Evolutionary conservation across 805 yeast genomes (phyloP).

Genomic region (Schizosaccharomyces octosporus): DNA sequence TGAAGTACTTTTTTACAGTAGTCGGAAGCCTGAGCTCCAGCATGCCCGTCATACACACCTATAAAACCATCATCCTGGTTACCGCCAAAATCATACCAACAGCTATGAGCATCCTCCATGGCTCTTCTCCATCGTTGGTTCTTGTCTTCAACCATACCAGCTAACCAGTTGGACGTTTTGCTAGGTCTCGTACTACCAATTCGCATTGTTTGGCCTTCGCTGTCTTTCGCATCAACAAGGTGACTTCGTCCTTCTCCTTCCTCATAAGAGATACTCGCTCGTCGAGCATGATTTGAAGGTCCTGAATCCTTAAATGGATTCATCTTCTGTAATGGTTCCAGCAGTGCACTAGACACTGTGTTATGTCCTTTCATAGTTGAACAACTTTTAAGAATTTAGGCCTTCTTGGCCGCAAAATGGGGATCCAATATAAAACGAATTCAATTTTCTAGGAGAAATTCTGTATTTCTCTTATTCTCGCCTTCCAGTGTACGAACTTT

Average conservation of each 20-base stretch:
- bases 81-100: conserved; percentile 80
- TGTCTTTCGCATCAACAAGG: not conserved
- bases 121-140: conserved; percentile 57
- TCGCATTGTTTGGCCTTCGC: not conserved
- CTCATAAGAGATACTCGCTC: not conserved
- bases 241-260: not conserved
- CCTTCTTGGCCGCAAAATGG: too few relatives aligned
- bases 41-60: conserved; percentile 93
- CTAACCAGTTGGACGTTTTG: conserved; percentile 34
- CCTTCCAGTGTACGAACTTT: too few relatives aligned
- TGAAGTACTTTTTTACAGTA: conserved; percentile 86
- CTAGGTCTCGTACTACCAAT: conserved; percentile 10
- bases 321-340: not conserved
- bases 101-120: conserved; percentile 93
- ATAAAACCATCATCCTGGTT: conserved; percentile 58
- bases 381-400: too few relatives aligned
- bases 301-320: not conserved
- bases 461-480: too few relatives aligned
- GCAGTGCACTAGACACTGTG: not conserved
- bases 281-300: not conserved
- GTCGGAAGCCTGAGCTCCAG: conserved; percentile 76
- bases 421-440: too few relatives aligned
- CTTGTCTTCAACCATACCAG: conserved; percentile 80
- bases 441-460: too few relatives aligned
- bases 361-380: too few relatives aligned